Evolutionary conservation across 768 basidiomycete genomes (phyloP).

Genomic region (Suillus spraguei): DNA sequence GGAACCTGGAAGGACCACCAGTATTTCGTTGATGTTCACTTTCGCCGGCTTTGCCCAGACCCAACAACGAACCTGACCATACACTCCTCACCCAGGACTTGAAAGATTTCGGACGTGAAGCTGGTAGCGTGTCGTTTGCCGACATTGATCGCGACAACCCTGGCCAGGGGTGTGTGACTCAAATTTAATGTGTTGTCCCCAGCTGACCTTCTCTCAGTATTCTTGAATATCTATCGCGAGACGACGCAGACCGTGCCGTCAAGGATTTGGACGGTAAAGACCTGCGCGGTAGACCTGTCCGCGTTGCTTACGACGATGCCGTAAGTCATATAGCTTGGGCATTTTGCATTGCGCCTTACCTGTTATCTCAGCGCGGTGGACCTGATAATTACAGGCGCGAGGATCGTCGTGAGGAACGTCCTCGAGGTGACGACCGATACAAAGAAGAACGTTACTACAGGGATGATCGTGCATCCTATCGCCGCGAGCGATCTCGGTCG

Average conservation of each 20-base stretch:
- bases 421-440: slow-evolving; percentile 53
- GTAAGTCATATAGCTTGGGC: slow-evolving; percentile 41
- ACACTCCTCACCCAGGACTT: slow-evolving; percentile 73
- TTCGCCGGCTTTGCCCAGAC: slow-evolving; percentile 14
- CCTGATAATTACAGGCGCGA: slow-evolving; percentile 79
- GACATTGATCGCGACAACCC: slow-evolving; percentile 89
- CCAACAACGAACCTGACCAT: slow-evolving; percentile 16
- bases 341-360: slow-evolving; percentile 4
- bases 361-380: slow-evolving; percentile 53
- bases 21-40: slow-evolving; percentile 9
- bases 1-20: slow-evolving; percentile 4
- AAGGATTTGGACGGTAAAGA: slow-evolving; percentile 85
- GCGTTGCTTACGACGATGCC: slow-evolving; percentile 65
- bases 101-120: slow-evolving; percentile 96
- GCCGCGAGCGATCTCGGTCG: slow-evolving; percentile 84
- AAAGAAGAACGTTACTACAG: slow-evolving; percentile 60
- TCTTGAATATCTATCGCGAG: slow-evolving; percentile 85
- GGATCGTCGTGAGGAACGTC: slow-evolving; percentile 53
- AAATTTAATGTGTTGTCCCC: slow-evolving; percentile 9
- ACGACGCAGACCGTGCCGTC: slow-evolving; percentile 94
- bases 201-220: slow-evolving; percentile 50
- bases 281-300: slow-evolving; percentile 80
- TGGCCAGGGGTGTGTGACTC: slow-evolving; percentile 75
- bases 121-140: slow-evolving; percentile 90
- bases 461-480: slow-evolving; percentile 48